phyloP scores from a whole-genome alignment of 179 eudicot genomes.

The Silene noctiflora region DNA sequence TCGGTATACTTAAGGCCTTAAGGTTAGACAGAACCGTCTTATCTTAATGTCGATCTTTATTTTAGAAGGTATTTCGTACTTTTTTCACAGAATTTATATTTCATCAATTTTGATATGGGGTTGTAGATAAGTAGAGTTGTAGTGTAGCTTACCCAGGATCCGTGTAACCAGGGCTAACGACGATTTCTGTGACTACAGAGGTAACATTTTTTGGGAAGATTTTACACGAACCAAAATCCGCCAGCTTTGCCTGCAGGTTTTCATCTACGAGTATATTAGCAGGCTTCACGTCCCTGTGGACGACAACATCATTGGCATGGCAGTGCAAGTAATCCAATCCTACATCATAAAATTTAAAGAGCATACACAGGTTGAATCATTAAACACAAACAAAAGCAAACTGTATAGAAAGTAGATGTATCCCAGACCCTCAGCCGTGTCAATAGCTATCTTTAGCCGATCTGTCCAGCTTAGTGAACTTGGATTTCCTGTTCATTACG shows the following conservation, averaged over 20 bases:
- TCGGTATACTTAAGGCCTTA: too few species aligned
- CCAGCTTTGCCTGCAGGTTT: slow-evolving; percentile 21
- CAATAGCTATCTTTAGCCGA: slow-evolving; percentile 21
- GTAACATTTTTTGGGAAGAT: slow-evolving; percentile 11
- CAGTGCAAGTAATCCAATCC: slow-evolving; percentile 28
- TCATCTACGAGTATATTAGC: slow-evolving; percentile 25
- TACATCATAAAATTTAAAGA: slow-evolving; percentile 8
- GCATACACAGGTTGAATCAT: neutral
- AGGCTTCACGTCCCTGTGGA: slow-evolving; percentile 35
- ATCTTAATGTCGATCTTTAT: too few species aligned
- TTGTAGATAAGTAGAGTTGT: too few species aligned
- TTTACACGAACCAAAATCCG: slow-evolving; percentile 31
- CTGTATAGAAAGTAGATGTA: neutral
- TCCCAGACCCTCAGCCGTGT: slow-evolving; percentile 19
- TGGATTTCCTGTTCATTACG: neutral
- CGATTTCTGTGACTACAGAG: neutral
- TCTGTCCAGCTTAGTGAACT: slow-evolving; percentile 13
- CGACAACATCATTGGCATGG: slow-evolving; percentile 9
- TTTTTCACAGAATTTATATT: too few species aligned
- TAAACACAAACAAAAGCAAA: neutral
- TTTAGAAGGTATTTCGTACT: too few species aligned
- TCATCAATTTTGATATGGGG: too few species aligned
- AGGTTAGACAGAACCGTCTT: too few species aligned
- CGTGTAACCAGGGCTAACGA: neutral
- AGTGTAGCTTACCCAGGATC: neutral